Evolutionary conservation across 768 basidiomycete genomes (phyloP).

Genomic region (Lentinula lateritia): DNA sequence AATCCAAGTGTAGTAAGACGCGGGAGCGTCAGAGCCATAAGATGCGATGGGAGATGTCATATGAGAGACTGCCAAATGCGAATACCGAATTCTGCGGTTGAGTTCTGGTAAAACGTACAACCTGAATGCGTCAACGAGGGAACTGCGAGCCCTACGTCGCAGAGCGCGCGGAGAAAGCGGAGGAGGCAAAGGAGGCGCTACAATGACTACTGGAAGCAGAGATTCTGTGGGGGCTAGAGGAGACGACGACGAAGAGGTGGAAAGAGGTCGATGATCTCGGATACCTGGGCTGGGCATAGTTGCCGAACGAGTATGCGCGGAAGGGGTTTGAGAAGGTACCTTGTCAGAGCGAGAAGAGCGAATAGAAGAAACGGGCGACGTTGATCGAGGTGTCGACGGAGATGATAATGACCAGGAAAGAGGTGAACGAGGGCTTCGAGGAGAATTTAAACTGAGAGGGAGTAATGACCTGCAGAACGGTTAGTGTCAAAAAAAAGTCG

Average conservation of each 20-base stretch:
- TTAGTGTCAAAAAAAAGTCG: not conserved
- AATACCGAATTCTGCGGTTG: conserved; percentile 18
- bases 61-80: conserved; percentile 22
- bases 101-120: conserved; percentile 55
- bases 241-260: not conserved
- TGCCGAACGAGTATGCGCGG: conserved; percentile 3
- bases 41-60: conserved; percentile 16
- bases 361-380: conserved; percentile 18
- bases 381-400: conserved; percentile 21
- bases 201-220: conserved; percentile 10
- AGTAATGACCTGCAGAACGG: conserved; percentile 16
- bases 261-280: not conserved
- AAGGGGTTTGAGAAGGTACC: conserved; percentile 1
- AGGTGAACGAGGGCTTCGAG: conserved; percentile 12
- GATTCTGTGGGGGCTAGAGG: conserved; percentile 1
- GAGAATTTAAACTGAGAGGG: conserved; percentile 15
- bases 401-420: conserved; percentile 13
- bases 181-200: conserved; percentile 17
- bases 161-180: conserved; percentile 33
- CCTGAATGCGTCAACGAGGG: conserved; percentile 63
- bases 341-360: conserved; percentile 8
- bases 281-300: conserved; percentile 11
- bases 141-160: conserved; percentile 59
- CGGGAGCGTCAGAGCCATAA: conserved; percentile 4
- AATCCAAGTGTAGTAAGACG: conserved; percentile 46